These are phyloP conservation scores for Dioscorea alata DNA, from an alignment of 106 monocot species.

Conservation along the genomic window DNA sequence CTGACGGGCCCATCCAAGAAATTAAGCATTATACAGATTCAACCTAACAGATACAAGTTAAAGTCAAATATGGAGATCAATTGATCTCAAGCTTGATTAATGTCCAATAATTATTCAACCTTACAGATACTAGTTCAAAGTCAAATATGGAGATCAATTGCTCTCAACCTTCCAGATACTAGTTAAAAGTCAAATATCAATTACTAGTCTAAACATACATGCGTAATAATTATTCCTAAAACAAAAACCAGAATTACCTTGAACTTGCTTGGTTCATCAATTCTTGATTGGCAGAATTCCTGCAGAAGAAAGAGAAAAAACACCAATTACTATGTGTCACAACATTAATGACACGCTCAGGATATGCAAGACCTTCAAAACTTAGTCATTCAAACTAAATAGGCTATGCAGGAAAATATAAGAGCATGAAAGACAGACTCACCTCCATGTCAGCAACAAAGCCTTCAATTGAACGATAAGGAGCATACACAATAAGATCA, in stretches of 20 bases:
- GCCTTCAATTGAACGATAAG: constrained; percentile 86
- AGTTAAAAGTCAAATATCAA: no score
- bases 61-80: no score
- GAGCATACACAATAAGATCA: constrained; percentile 96
- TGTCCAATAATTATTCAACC: no score
- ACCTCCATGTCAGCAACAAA: constrained; percentile 84
- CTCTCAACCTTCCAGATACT: no score
- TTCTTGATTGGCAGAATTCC: constrained; percentile 39
- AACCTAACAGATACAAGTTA: no score
- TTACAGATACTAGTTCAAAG: no score
- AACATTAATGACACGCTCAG: neutral
- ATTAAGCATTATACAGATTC: no score
- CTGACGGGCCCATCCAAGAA: no score
- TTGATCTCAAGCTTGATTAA: no score
- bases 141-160: no score
- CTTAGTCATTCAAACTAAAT: neutral
- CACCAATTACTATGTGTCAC: neutral
- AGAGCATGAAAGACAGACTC: neutral
- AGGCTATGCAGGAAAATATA: neutral
- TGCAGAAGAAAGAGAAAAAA: constrained; percentile 12
- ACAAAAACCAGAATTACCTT: constrained; percentile 28
- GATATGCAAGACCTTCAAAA: neutral
- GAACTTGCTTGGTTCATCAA: constrained; percentile 36
- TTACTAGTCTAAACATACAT: no score
- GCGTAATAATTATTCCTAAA: no score